Percentiles rank a stretch among this genome's conserved stretches.
phyloP scores from a whole-genome alignment of 208 protist species.

The Angomonas deanei region DNA sequence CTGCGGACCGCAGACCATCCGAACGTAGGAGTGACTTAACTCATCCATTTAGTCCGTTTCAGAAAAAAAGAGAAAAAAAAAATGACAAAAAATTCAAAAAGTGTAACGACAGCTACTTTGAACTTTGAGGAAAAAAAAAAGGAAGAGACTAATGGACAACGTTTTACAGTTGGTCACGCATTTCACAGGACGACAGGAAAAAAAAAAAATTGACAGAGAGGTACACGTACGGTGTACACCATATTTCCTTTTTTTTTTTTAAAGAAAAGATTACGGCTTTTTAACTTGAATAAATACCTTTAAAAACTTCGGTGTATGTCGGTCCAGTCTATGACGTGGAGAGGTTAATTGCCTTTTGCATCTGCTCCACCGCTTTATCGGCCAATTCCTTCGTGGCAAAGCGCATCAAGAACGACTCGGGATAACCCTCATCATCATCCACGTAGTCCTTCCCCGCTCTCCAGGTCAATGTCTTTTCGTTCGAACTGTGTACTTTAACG shows the following conservation, averaged over 20 bases:
- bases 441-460: constrained; percentile 77
- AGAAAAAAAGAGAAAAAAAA: constrained; percentile 1
- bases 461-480: constrained; percentile 77
- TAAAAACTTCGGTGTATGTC: no score
- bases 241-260: not conserved
- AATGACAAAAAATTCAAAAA: not conserved
- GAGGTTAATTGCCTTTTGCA: constrained; percentile 43
- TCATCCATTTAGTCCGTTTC: constrained; percentile 80
- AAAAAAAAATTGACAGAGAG: constrained; percentile 10
- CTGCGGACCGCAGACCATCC: constrained; percentile 58
- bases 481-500: constrained; percentile 64
- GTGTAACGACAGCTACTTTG: not conserved
- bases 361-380: constrained; percentile 47
- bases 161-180: not conserved
- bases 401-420: constrained; percentile 82
- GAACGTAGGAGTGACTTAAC: constrained; percentile 67
- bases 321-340: constrained; percentile 20
- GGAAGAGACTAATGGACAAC: not conserved
- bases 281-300: constrained; percentile 7
- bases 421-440: constrained; percentile 82
- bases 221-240: not conserved
- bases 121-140: constrained; percentile 4
- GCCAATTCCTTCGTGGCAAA: constrained; percentile 65
- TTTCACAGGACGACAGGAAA: constrained; percentile 2
- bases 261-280: constrained; percentile 2